Base-by-base conservation (phyloP, 1,284 basidiomycete genomes). In the Ganoderma lucidum region DNA sequence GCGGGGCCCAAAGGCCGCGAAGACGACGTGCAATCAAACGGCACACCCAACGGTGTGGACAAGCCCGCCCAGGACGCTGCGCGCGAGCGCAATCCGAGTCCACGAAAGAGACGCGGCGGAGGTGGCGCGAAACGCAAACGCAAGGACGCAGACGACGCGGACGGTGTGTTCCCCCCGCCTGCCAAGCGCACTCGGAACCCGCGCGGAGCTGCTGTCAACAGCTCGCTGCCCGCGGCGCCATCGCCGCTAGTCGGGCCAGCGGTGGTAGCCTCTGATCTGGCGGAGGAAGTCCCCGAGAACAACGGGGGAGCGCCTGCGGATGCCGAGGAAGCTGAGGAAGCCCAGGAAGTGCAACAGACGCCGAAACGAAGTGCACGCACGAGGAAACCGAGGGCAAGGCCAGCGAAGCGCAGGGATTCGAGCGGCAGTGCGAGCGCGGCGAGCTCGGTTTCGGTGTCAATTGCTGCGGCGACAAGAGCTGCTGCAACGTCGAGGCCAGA, bases 131-230 rank as follows among this genome's bases (percentile, higher is more conserved):
- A 88, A 76, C 83, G 90, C 66, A 89, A 86, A 76, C 82, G 89
- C 32, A 87, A 83, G 76, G 90, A 91, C 53, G 78, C 78, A 6
- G 90, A 91, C 53, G 90, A 92, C 62, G 87, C 84, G 8, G 90
- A 93, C 71, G 83, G 86, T 1, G 85, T 88, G 9, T 92, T 91
- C 76, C 90, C 89, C 6, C 91, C 92, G 71, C 91, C 91, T n/a
- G 86, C 89, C 8, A 92, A 91, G 78, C 86, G 90, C 42, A 84
- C 88, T 19, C 84, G 90, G 35, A 83, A 84, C 66, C 83, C 86
- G 14, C 80, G 88, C 61, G 84, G 82, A 23, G 73, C 73, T 6
- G 71, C 73, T 12, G 75, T 72, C 9, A 75, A 71, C 17, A 68
- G 73, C 61, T 73, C 75, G 4, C 66, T 69, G 2, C 68, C 71